phyloP scores from a whole-genome alignment of 2,329 filamentous ascomycete genomes.

The Diaporthe sp. region DNA sequence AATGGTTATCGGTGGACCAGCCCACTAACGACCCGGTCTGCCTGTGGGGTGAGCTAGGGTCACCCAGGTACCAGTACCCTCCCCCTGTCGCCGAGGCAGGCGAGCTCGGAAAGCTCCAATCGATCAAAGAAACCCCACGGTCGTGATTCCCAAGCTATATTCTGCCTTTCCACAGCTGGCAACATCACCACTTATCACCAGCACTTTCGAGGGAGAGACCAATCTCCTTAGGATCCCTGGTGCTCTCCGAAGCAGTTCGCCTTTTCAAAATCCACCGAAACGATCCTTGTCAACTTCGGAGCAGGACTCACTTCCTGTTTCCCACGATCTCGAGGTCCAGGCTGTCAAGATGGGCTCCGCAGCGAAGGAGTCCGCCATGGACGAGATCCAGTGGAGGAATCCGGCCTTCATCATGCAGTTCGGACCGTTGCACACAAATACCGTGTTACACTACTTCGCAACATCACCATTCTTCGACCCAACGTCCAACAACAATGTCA shows the following conservation, averaged over 20 bases:
- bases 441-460: conserved; percentile 77
- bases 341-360: conserved; percentile 56
- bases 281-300: neutral
- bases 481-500: conserved; percentile 76
- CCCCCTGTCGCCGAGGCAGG: conserved; percentile 2
- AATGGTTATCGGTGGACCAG: neutral
- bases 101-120: conserved; percentile 11
- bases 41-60: conserved; percentile 4
- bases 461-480: conserved; percentile 77
- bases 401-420: conserved; percentile 63
- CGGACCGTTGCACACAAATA: conserved; percentile 74
- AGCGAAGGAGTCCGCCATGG: conserved; percentile 65
- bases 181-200: neutral
- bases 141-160: neutral
- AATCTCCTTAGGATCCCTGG: neutral
- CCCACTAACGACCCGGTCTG: neutral
- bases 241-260: too few species aligned
- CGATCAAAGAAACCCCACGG: conserved; percentile 1
- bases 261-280: neutral
- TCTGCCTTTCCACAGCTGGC: neutral
- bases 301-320: neutral
- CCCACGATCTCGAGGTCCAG: neutral
- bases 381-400: conserved; percentile 77
- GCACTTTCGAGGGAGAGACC: neutral
- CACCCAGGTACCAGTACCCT: neutral